Conservation (phyloP, 768 basidiomycete species). For the Boletus vermiculosoides region DNA sequence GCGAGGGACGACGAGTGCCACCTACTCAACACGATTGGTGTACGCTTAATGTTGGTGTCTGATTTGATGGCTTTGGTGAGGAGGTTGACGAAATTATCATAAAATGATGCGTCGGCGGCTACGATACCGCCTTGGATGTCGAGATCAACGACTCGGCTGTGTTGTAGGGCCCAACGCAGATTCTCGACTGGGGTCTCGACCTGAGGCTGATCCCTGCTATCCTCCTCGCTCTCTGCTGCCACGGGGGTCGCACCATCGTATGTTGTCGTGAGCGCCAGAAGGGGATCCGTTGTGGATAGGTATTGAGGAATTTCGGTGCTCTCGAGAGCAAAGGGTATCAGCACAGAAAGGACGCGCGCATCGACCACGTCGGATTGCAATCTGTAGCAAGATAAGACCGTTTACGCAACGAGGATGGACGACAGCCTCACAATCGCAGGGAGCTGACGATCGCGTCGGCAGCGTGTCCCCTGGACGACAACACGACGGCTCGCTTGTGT, state of each 20-base stretch:
- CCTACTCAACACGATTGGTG: constrained; percentile 67
- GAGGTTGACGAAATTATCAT: constrained; percentile 70
- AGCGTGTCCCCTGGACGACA: constrained; percentile 43
- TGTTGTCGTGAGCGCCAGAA: constrained; percentile 47
- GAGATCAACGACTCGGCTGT: constrained; percentile 66
- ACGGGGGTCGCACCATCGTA: constrained; percentile 50
- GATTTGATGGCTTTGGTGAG: constrained; percentile 55
- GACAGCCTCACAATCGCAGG: constrained; percentile 38
- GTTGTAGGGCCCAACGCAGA: constrained; percentile 63
- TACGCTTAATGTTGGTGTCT: constrained; percentile 33
- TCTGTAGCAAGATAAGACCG: constrained; percentile 11
- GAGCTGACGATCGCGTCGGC: constrained; percentile 41
- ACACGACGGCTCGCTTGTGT: constrained; percentile 60
- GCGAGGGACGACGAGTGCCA: not conserved
- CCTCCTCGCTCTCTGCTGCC: constrained; percentile 20
- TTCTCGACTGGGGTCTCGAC: constrained; percentile 48
- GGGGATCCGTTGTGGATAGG: constrained; percentile 18
- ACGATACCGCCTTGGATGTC: constrained; percentile 58
- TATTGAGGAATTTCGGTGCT: constrained; percentile 42
- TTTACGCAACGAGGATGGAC: not conserved
- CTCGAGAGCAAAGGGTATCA: constrained; percentile 61
- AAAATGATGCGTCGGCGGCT: constrained; percentile 44
- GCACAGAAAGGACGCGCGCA: constrained; percentile 52
- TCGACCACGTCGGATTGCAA: constrained; percentile 18
- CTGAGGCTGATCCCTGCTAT: constrained; percentile 10